Evolutionary conservation across 2,329 filamentous ascomycete genomes (phyloP).

Genomic region (Aureobasidium musti): DNA sequence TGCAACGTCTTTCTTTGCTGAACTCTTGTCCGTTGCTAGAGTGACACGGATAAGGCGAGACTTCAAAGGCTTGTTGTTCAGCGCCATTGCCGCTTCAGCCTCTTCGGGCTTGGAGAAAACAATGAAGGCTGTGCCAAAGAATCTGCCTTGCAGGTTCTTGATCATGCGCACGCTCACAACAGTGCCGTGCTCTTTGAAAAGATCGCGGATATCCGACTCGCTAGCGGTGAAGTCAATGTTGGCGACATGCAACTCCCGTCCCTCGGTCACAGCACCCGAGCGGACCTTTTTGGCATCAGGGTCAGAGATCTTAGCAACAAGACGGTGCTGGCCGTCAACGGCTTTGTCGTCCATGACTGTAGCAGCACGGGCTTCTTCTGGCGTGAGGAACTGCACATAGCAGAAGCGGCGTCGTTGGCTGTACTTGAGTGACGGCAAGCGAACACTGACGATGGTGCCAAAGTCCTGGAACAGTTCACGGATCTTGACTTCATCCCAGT

Average conservation of each 20-base stretch:
- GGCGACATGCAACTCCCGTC: constrained; percentile 80
- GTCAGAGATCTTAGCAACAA: constrained; percentile 82
- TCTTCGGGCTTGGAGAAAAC: constrained; percentile 64
- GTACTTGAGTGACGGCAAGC: constrained; percentile 88
- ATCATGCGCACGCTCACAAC: constrained; percentile 73
- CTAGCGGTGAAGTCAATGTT: constrained; percentile 81
- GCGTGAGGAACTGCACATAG: constrained; percentile 83
- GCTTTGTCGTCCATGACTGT: constrained; percentile 70
- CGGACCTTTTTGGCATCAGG: constrained; percentile 76
- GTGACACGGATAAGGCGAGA: constrained; percentile 42
- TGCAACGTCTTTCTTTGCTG: constrained; percentile 29
- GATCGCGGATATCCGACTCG: constrained; percentile 68
- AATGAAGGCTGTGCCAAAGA: constrained; percentile 78
- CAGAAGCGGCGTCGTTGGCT: constrained; percentile 90
- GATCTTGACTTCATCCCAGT: constrained; percentile 70
- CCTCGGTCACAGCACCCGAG: constrained; percentile 79
- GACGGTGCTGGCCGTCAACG: constrained; percentile 66
- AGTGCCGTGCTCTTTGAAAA: constrained; percentile 74
- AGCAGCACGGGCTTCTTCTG: constrained; percentile 66
- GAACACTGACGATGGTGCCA: constrained; percentile 80
- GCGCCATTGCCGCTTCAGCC: constrained; percentile 40
- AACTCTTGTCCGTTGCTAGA: constrained; percentile 34
- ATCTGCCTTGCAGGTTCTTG: constrained; percentile 65
- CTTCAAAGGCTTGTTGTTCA: constrained; percentile 41
- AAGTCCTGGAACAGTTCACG: constrained; percentile 69